Conservation (phyloP, 805 yeast genomes). For the Candida schatavii region DNA sequence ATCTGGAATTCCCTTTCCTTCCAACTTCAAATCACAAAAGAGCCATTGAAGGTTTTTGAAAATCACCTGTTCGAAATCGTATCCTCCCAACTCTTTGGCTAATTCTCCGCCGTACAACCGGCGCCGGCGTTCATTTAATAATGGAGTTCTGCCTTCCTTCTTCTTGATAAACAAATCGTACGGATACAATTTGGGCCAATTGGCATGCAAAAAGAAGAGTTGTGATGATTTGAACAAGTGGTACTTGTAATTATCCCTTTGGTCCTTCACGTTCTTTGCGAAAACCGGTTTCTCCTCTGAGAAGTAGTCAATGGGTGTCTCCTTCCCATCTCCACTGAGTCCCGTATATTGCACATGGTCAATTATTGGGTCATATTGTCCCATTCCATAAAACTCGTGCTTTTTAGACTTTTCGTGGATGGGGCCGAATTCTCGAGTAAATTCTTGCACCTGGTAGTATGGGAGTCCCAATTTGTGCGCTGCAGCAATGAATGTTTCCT, state of each 20-base stretch:
- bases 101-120: constrained; percentile 26
- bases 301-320: constrained; percentile 8
- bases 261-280: constrained; percentile 21
- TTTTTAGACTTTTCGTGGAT: constrained; percentile 15
- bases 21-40: constrained; percentile 24
- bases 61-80: constrained; percentile 28
- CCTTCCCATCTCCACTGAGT: not conserved
- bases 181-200: constrained; percentile 34
- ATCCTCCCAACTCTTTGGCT: constrained; percentile 21
- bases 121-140: constrained; percentile 19
- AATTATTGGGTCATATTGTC: constrained; percentile 35
- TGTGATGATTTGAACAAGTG: constrained; percentile 26
- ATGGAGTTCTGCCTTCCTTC: constrained; percentile 27
- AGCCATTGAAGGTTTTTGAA: constrained; percentile 26
- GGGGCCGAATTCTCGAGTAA: constrained; percentile 37
- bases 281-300: constrained; percentile 15
- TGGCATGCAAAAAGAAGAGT: constrained; percentile 34
- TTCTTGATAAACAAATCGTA: constrained; percentile 24
- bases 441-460: constrained; percentile 36
- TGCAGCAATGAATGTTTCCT: constrained; percentile 42
- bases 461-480: constrained; percentile 36
- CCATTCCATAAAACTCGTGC: constrained; percentile 34
- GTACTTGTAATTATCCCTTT: constrained; percentile 23
- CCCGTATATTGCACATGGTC: constrained; percentile 21
- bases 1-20: constrained; percentile 20